Conservation (phyloP, 192 early-diverging fungal genomes). For the Phlyctochytrium bullatum region DNA sequence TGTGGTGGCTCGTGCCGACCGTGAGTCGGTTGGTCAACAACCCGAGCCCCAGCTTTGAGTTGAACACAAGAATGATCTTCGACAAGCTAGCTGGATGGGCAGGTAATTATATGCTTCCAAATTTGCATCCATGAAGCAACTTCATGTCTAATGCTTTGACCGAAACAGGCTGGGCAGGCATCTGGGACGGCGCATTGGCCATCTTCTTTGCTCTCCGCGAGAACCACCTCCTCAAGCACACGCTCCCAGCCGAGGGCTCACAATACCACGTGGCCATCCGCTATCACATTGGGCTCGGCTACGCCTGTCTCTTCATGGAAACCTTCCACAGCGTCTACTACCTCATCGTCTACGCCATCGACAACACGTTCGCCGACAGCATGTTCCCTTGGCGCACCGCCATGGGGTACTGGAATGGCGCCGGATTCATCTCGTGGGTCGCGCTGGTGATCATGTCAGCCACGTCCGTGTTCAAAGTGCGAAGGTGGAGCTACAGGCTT, state of each 20-base stretch:
- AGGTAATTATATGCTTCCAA: conserved; percentile 1
- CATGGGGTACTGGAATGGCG: conserved; percentile 11
- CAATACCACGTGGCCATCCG: conserved; percentile 12
- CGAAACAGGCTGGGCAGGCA: conserved; percentile 13
- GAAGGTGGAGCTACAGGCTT: conserved; percentile 6
- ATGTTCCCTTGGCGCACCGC: conserved; percentile 6
- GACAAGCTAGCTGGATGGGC: conserved; percentile 1
- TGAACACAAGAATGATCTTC: background rate
- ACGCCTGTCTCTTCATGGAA: conserved; percentile 1
- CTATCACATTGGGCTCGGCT: conserved; percentile 20
- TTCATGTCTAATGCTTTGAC: too few relatives aligned
- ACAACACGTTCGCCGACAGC: background rate
- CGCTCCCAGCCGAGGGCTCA: conserved; percentile 6
- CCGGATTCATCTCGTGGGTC: conserved; percentile 19
- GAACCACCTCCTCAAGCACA: conserved; percentile 11
- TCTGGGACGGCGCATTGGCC: conserved; percentile 16
- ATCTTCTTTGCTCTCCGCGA: conserved; percentile 26
- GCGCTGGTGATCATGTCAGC: conserved; percentile 16
- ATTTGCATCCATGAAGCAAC: too few relatives aligned
- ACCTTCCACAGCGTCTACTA: conserved; percentile 18
- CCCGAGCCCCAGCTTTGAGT: background rate
- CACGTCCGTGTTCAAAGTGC: conserved; percentile 14
- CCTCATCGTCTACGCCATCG: conserved; percentile 9
- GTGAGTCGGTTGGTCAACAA: background rate
- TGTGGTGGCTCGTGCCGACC: background rate